These are phyloP conservation scores for Phytophthora foliorum DNA, from an alignment of 352 stramenopile species.

Conservation along the genomic window DNA sequence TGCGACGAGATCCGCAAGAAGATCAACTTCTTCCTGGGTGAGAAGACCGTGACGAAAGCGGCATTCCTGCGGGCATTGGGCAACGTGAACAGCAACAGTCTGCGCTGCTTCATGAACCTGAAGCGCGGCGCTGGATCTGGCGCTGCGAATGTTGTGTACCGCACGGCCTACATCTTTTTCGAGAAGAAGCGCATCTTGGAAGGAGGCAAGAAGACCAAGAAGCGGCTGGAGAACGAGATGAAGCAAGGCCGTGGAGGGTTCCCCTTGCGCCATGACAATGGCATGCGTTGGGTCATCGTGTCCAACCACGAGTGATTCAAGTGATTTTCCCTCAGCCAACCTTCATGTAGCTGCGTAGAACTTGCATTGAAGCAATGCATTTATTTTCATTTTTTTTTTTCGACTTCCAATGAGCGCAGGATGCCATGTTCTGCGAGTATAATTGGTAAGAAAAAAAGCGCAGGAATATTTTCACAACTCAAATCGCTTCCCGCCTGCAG, in stretches of 20 bases:
- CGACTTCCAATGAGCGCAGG: too few relatives aligned
- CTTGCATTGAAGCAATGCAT: constrained; percentile 3
- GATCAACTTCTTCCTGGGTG: constrained; percentile 47
- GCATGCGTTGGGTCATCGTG: constrained; percentile 28
- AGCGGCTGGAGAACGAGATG: constrained; percentile 48
- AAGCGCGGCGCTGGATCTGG: constrained; percentile 58
- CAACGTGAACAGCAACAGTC: constrained; percentile 58
- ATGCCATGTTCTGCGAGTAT: too few relatives aligned
- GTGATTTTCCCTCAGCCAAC: not conserved
- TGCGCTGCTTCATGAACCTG: constrained; percentile 55
- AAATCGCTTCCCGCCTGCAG: constrained; percentile 5
- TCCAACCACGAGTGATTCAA: constrained; percentile 5
- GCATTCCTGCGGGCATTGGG: constrained; percentile 45
- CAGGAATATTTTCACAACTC: not conserved
- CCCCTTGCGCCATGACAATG: constrained; percentile 32
- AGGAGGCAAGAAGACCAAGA: constrained; percentile 51
- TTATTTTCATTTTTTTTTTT: too few relatives aligned
- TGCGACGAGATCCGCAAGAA: constrained; percentile 67
- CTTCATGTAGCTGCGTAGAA: constrained; percentile 12
- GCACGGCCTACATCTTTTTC: constrained; percentile 61
- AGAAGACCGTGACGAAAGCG: constrained; percentile 51
- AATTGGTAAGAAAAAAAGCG: not conserved
- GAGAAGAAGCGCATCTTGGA: constrained; percentile 63
- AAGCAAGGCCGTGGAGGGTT: constrained; percentile 16
- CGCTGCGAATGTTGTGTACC: constrained; percentile 61